Percentiles rank a stretch among this genome's conserved stretches.
Conservation (phyloP, 371 early-diverging fungal species). For the Modicella reniformis region DNA sequence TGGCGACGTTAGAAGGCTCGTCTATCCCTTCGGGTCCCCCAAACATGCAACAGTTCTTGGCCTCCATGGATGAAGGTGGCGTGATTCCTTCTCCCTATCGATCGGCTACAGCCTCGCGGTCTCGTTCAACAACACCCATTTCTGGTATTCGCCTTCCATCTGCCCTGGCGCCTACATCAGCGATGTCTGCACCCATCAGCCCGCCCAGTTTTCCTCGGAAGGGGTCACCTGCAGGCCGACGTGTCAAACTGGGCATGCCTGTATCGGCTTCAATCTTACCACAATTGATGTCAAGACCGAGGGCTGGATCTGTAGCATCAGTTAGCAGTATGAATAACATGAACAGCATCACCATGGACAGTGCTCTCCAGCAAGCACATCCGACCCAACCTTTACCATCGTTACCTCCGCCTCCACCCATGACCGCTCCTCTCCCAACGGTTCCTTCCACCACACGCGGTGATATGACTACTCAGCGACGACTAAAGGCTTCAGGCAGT, state of each 20-base stretch:
- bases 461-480: constrained; percentile 7
- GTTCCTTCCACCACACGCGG: background rate
- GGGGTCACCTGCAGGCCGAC: constrained; percentile 21
- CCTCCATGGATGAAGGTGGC: constrained; percentile 22
- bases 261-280: constrained; percentile 17
- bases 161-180: constrained; percentile 16
- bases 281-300: constrained; percentile 13
- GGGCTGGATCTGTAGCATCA: constrained; percentile 33
- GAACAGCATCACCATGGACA: constrained; percentile 22
- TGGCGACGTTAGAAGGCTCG: constrained; percentile 20
- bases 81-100: constrained; percentile 12
- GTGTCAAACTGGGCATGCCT: constrained; percentile 25
- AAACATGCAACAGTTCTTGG: constrained; percentile 33
- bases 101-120: constrained; percentile 6
- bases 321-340: constrained; percentile 16
- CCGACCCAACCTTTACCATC: constrained; percentile 36
- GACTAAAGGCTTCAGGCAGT: constrained; percentile 27
- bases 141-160: constrained; percentile 28
- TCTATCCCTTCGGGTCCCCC: constrained; percentile 18
- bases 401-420: constrained; percentile 24
- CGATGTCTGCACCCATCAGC: constrained; percentile 4
- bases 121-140: constrained; percentile 38
- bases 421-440: background rate
- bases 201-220: constrained; percentile 4
- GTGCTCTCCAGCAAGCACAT: constrained; percentile 23